Conservation (phyloP, 352 stramenopile genomes). For the Phytophthora capsici region DNA sequence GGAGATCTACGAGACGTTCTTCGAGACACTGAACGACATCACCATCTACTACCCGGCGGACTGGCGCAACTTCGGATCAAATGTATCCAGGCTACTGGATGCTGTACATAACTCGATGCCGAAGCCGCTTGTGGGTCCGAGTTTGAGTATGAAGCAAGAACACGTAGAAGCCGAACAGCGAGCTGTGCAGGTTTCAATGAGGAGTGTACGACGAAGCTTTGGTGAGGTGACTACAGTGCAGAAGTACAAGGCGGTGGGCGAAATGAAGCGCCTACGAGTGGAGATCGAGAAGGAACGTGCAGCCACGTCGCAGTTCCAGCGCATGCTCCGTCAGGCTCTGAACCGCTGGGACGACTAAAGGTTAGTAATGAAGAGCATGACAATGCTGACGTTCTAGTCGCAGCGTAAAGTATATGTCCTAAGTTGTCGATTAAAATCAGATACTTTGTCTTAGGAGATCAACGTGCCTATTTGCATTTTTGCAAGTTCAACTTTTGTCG, state of each 20-base stretch:
- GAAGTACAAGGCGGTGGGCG: constrained; percentile 33
- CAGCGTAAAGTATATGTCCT: neutral
- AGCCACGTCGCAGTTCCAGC: constrained; percentile 57
- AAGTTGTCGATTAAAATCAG: neutral
- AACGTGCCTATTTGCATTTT: no score
- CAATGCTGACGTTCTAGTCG: neutral
- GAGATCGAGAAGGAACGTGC: constrained; percentile 63
- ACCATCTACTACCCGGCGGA: constrained; percentile 50
- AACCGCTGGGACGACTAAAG: constrained; percentile 42
- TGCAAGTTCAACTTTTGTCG: constrained; percentile 29
- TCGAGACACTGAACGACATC: constrained; percentile 61
- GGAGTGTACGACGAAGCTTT: constrained; percentile 53
- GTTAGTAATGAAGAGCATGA: no score
- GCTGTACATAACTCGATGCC: constrained; percentile 1
- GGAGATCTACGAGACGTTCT: constrained; percentile 66
- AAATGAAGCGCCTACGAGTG: constrained; percentile 54
- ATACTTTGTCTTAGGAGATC: no score
- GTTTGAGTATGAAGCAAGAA: constrained; percentile 8
- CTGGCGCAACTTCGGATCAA: constrained; percentile 25
- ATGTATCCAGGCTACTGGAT: constrained; percentile 20
- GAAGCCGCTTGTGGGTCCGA: constrained; percentile 3
- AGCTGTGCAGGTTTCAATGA: constrained; percentile 34
- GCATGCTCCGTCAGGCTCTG: constrained; percentile 66
- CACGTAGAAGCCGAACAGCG: constrained; percentile 6
- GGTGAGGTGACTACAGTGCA: constrained; percentile 27